A percentile compares a stretch with the other conserved stretches of the same genome.
Conservation (phyloP, 208 protist species). For the Wallacemonas sp. region DNA sequence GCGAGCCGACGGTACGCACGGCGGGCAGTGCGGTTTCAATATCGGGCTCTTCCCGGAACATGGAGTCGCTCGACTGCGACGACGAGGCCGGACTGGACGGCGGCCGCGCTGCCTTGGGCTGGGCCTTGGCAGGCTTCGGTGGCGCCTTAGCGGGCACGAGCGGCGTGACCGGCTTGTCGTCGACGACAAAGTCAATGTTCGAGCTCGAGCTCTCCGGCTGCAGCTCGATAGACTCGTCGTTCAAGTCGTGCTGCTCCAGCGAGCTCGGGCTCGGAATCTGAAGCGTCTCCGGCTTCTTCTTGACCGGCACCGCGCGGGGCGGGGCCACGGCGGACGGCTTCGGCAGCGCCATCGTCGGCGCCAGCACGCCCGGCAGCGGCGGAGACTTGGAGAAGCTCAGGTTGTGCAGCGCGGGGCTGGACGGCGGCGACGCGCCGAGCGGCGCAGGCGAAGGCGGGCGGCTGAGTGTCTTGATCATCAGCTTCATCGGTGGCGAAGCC, state of each 20-base stretch:
- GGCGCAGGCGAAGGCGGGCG: conserved; percentile 15
- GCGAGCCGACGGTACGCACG: neutral
- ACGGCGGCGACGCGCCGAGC: conserved; percentile 17
- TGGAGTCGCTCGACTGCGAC: conserved; percentile 17
- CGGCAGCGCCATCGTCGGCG: conserved; percentile 17
- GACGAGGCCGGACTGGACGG: conserved; percentile 4
- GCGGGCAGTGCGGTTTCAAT: conserved; percentile 27
- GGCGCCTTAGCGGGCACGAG: neutral
- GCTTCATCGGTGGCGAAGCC: conserved; percentile 26
- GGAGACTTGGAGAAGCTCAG: conserved; percentile 14
- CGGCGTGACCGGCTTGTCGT: neutral
- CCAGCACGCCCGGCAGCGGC: neutral
- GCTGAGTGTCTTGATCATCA: conserved; percentile 33
- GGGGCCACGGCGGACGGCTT: conserved; percentile 17
- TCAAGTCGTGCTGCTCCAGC: neutral
- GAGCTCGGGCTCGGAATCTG: conserved; percentile 18
- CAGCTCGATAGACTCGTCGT: conserved; percentile 13
- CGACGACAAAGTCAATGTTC: conserved; percentile 18
- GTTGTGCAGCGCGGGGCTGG: conserved; percentile 9
- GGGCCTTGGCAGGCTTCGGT: neutral
- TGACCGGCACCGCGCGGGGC: neutral
- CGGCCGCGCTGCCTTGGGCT: neutral
- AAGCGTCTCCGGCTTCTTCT: conserved; percentile 9
- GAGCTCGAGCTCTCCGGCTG: conserved; percentile 5
- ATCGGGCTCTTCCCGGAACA: conserved; percentile 38